Base-by-base conservation (phyloP, 768 basidiomycete genomes). In the Boletellus ananas region DNA sequence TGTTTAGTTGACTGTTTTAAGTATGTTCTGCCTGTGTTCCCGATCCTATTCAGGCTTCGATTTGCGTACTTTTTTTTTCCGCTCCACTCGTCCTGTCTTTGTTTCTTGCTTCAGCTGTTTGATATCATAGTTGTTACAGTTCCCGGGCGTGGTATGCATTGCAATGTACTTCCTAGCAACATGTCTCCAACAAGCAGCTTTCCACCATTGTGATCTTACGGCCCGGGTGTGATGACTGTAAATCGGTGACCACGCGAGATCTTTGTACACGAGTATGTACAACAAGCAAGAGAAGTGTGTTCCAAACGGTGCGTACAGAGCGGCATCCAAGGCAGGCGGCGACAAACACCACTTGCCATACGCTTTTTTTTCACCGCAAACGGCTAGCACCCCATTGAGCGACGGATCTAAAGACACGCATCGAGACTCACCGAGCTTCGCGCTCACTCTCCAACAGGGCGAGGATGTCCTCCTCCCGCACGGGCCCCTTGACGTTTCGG, bases 401-500 rank as follows among this genome's bases (percentile, higher is more conserved):
- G 20, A n/a, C n/a, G 37, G 14, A 11, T 25, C 14, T 23, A 11
- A 6, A 27, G 2, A 14, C 10, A 17, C 8, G 17, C 1, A 27
- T 31, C 33, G 14, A 17, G 4, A 45, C 92, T 63, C 66, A 96
- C 96, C 96, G 91, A 64, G 96, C 96, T 79, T 99, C 96, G 74
- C 96, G 91, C 76, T 99, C 96, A 70, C 88, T 89, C 79, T 99
- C 96, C 67, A 98, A 78, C 58, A 99, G 78, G 60, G 94, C 93
- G 55, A 99, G 80, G 66, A 98, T 96, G 70, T 99, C 96, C 72
- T 94, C 83, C 74, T 93, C 88, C 56, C 91, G 78, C 52, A 98
- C 94, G 54, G 96, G 95, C 1, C 96, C 96, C 74, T 98, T 98
- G 60, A 98, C 95, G 76, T 99, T 99, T 46, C 95, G 90, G 73